Percentiles rank a stretch among this genome's conserved stretches.
Conservation (phyloP, 169 alveolate species). For the Plasmodium inui region DNA sequence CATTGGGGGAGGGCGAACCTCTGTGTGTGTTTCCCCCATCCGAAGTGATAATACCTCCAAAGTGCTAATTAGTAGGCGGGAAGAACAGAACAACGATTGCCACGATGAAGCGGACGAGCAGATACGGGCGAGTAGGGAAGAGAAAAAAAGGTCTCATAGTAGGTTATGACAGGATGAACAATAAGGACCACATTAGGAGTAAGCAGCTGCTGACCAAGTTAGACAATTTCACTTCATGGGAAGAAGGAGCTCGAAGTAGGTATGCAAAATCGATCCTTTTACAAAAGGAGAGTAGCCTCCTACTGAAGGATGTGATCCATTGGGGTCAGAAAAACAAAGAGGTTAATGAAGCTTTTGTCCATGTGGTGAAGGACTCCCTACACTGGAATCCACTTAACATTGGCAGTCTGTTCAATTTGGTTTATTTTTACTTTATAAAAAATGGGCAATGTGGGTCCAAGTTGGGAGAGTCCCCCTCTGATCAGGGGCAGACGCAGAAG, state of each 20-base stretch:
- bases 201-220: not conserved
- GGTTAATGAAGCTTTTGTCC: not conserved
- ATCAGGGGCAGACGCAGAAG: not conserved
- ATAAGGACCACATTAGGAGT: not conserved
- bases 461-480: not conserved
- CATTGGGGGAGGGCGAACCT: not conserved
- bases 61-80: not conserved
- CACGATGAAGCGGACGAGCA: not conserved
- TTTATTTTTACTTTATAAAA: conserved; percentile 16
- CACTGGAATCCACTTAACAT: conserved; percentile 32
- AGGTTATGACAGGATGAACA: not conserved
- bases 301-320: conserved; percentile 12
- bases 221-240: not conserved
- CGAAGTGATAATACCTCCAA: no score
- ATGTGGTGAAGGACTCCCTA: conserved; percentile 20
- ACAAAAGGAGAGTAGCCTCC: conserved; percentile 23
- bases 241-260: conserved; percentile 2
- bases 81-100: not conserved
- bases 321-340: not conserved
- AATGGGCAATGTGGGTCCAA: not conserved
- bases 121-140: conserved; percentile 12
- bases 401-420: conserved; percentile 31
- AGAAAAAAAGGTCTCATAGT: not conserved
- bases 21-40: not conserved
- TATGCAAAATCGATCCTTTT: conserved; percentile 22